These are phyloP conservation scores for Nemophila menziesii DNA, from an alignment of 257 asterid species.

Conservation along the genomic window DNA sequence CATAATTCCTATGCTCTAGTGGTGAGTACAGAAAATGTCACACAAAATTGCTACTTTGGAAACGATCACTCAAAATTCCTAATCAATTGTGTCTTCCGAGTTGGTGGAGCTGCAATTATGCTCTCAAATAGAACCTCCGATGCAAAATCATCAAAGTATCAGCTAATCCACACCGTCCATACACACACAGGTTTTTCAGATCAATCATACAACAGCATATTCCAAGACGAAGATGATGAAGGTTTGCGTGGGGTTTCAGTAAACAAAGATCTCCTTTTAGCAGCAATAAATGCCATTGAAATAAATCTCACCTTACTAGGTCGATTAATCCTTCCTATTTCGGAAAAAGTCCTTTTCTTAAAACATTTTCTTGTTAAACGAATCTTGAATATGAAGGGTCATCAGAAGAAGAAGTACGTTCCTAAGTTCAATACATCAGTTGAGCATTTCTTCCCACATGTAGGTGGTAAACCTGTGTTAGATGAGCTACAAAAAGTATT, in stretches of 20 bases:
- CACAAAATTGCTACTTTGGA: conserved; percentile 31
- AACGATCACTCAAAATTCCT: conserved; percentile 38
- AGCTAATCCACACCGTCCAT: conserved; percentile 29
- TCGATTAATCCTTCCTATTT: conserved; percentile 34
- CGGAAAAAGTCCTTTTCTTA: conserved; percentile 33
- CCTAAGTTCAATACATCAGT: conserved; percentile 36
- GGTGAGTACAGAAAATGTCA: conserved; percentile 35
- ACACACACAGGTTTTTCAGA: conserved; percentile 39
- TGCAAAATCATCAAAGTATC: conserved; percentile 22
- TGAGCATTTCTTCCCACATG: conserved; percentile 39
- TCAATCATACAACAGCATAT: conserved; percentile 29
- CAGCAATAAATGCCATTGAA: conserved; percentile 35
- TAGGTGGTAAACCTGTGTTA: conserved; percentile 34
- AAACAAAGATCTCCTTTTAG: conserved; percentile 25
- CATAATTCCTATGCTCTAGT: conserved; percentile 42
- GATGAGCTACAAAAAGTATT: conserved; percentile 39
- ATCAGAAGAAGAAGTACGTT: conserved; percentile 32
- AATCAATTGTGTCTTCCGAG: conserved; percentile 43
- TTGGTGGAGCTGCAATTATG: conserved; percentile 36
- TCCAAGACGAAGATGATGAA: conserved; percentile 34
- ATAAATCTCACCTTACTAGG: conserved; percentile 39
- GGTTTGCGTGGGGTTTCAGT: conserved; percentile 26
- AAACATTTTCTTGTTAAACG: conserved; percentile 22
- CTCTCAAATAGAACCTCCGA: conserved; percentile 29
- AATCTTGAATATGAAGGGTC: conserved; percentile 27